Evolutionary conservation across 108 stramenopile genomes (phyloP).

Genomic region (Pseudonitzschia multistriata): DNA sequence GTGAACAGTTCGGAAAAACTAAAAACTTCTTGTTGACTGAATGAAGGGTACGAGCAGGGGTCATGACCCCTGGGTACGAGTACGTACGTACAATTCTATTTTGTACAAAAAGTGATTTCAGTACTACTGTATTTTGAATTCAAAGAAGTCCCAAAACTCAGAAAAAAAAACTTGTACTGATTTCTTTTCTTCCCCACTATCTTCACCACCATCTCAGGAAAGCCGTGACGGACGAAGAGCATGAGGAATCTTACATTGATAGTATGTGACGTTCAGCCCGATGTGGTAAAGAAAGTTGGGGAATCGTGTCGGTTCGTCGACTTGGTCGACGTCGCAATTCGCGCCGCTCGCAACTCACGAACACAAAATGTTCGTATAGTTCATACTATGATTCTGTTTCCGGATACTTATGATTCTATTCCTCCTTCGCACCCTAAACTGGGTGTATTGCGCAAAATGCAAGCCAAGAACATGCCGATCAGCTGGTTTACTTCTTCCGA

Average conservation of each 20-base stretch:
- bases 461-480: conserved; percentile 13
- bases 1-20: no score
- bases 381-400: conserved; percentile 3
- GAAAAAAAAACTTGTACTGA: no score
- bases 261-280: conserved; percentile 40
- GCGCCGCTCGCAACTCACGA: conserved; percentile 26
- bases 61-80: no score
- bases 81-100: no score
- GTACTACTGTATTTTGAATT: no score
- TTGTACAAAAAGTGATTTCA: no score
- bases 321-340: conserved; percentile 24
- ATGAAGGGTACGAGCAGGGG: no score
- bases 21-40: no score
- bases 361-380: conserved; percentile 7
- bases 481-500: conserved; percentile 23
- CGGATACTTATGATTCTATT: conserved; percentile 21
- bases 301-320: conserved; percentile 7
- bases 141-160: no score
- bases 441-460: conserved; percentile 33
- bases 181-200: no score
- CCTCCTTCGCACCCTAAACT: conserved; percentile 33
- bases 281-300: conserved; percentile 24
- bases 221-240: no score
- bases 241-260: conserved; percentile 13
- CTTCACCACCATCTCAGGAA: no score